These are phyloP conservation scores for Lobosporangium transversale DNA, from an alignment of 192 early-diverging fungal species.

Conservation along the genomic window DNA sequence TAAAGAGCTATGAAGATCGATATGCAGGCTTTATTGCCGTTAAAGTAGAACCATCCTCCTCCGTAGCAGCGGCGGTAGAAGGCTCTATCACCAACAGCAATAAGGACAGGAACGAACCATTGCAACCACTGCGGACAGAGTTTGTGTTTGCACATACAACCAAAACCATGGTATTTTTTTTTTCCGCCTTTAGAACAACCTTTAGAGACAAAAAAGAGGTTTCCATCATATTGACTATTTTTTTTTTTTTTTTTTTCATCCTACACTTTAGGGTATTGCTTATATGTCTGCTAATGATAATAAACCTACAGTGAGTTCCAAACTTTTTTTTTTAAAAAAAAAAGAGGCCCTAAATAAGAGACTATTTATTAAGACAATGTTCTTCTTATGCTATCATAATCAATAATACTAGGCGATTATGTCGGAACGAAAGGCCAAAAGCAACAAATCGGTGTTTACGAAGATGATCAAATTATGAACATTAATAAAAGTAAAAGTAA, in stretches of 20 bases:
- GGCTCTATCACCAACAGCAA: neutral
- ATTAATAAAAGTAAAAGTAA: neutral
- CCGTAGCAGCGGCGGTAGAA: too few relatives aligned
- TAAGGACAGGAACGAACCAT: neutral
- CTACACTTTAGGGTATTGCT: constrained; percentile 17
- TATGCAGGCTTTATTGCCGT: constrained; percentile 51
- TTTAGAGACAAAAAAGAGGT: constrained; percentile 16
- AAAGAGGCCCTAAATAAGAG: too few relatives aligned
- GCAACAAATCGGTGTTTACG: constrained; percentile 15
- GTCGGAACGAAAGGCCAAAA: constrained; percentile 14
- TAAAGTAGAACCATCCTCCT: neutral
- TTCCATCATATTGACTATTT: too few relatives aligned
- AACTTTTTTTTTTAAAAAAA: neutral
- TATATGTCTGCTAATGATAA: constrained; percentile 31
- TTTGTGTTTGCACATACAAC: constrained; percentile 80
- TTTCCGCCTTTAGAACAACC: neutral
- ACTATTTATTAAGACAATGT: neutral
- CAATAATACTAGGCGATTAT: constrained; percentile 15
- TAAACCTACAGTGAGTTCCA: neutral
- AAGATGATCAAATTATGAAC: constrained; percentile 14
- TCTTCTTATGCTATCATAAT: neutral
- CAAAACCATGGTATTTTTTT: constrained; percentile 66
- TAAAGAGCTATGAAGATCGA: constrained; percentile 36
- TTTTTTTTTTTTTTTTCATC: too few relatives aligned
- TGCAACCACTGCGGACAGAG: constrained; percentile 53